Conservation (phyloP, 345 rosid genomes). For the Aquilaria yunnanensis region DNA sequence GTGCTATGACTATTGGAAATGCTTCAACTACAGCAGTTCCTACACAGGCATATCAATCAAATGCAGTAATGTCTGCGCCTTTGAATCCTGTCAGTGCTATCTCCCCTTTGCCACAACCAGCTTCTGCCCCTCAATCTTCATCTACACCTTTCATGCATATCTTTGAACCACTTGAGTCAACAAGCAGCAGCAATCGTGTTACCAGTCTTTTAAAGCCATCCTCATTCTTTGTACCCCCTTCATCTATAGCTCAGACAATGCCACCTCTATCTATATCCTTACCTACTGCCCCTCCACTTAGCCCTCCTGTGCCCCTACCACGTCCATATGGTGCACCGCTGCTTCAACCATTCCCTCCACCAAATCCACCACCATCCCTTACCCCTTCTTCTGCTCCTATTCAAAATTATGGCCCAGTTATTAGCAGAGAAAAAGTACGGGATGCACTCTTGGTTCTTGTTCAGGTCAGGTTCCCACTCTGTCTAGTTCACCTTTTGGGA, state of each 20-base stretch:
- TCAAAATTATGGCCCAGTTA: conserved; percentile 35
- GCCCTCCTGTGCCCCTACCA: conserved; percentile 43
- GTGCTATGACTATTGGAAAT: conserved; percentile 51
- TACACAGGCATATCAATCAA: conserved; percentile 45
- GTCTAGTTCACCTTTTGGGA: no score
- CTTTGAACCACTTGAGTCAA: conserved; percentile 41
- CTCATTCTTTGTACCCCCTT: conserved; percentile 48
- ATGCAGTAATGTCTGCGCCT: conserved; percentile 35
- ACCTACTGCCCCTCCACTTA: conserved; percentile 57
- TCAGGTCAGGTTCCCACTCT: conserved; percentile 48
- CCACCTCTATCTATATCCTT: conserved; percentile 42
- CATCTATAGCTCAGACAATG: conserved; percentile 32
- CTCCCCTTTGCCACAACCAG: conserved; percentile 37
- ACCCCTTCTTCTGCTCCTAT: conserved; percentile 42
- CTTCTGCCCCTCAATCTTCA: conserved; percentile 38
- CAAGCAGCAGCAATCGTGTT: conserved; percentile 28
- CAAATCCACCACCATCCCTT: conserved; percentile 80
- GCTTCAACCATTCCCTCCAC: conserved; percentile 97
- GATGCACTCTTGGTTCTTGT: conserved; percentile 70
- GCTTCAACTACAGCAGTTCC: conserved; percentile 29
- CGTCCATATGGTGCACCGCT: conserved; percentile 75
- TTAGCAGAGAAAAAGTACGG: conserved; percentile 71
- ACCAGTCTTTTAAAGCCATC: conserved; percentile 73
- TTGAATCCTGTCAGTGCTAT: conserved; percentile 32
- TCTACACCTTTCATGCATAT: conserved; percentile 41